These are phyloP conservation scores for Silene vulgaris DNA, from an alignment of 179 eudicot genomes.

Conservation along the genomic window DNA sequence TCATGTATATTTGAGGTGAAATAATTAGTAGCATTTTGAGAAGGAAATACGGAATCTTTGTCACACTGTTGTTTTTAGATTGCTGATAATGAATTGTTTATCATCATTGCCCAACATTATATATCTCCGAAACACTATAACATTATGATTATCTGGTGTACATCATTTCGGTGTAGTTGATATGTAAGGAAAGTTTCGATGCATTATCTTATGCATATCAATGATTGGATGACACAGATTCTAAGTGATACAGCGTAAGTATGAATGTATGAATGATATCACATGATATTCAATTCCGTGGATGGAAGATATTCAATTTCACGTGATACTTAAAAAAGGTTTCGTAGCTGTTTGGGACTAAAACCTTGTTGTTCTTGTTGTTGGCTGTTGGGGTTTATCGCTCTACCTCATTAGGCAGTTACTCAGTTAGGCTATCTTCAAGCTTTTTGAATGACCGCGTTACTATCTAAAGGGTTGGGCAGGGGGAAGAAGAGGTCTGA, in stretches of 20 bases:
- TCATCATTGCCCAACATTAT: background rate
- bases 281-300: background rate
- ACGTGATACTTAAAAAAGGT: background rate
- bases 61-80: slow-evolving; percentile 14
- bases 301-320: background rate
- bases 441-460: background rate
- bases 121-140: background rate
- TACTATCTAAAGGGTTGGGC: background rate
- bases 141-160: background rate
- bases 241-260: background rate
- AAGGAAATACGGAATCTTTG: slow-evolving; percentile 1
- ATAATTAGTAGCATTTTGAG: background rate
- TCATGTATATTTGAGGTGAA: slow-evolving; percentile 3
- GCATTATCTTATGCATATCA: slow-evolving; percentile 2
- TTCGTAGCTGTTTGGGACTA: background rate
- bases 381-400: background rate
- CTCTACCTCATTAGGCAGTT: background rate
- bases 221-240: slow-evolving; percentile 7
- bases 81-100: slow-evolving; percentile 10
- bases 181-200: slow-evolving; percentile 2
- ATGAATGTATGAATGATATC: background rate
- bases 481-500: background rate
- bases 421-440: background rate
- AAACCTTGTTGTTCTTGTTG: background rate
- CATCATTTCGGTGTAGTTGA: background rate